Base-by-base conservation (phyloP, 2,329 filamentous ascomycete species). In the Verticillium albo-atrum region DNA sequence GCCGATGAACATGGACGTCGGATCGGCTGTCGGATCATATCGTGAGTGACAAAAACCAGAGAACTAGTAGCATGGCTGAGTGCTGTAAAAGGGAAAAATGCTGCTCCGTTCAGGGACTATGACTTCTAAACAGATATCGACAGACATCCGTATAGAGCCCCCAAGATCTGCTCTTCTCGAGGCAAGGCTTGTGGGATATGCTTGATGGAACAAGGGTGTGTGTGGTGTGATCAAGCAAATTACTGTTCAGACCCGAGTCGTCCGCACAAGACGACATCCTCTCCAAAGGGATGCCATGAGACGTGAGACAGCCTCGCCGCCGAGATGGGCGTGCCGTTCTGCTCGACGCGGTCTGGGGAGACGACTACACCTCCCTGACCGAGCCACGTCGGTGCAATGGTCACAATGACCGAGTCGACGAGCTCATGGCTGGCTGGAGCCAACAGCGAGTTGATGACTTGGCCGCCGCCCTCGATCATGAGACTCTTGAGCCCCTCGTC, bases 391-490 rank as follows among this genome's bases (percentile, higher is more conserved):
- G 94, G 94, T 3, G 94, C 92, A 68, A 97, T 87, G 0, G 94
- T 97, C 60, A 97, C 82, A 67, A 98, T 89, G 55, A 97, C 87
- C 2, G 89, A 89, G 69, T 91, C 83, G 50, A 96, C 79, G 9
- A 92, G 76, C n/a, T 71, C 67, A 17, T 84, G 78, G 67, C 87
- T 85, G 28, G 77, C 76, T 2, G 83, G 79, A 42, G 82, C 79
- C n/a, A 98, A 79, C 20, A 98, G 75, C 37, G 89, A 85, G 70
- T 95, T 96, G 70, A 98, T 91, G 34, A 97, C 86, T 12, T 81
- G 79, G 0, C 85, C 93, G 12, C 94, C 94, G 0, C 94, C 94
- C 72, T 98, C 94, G 55, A 98, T 82, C 94, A 97, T 97, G 60
- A 97, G 80, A 70, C 92, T 97, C 57, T 75, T 73, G 52, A 97